Conservation (phyloP, 2,329 filamentous ascomycete genomes). For the Arthroderma uncinatum region DNA sequence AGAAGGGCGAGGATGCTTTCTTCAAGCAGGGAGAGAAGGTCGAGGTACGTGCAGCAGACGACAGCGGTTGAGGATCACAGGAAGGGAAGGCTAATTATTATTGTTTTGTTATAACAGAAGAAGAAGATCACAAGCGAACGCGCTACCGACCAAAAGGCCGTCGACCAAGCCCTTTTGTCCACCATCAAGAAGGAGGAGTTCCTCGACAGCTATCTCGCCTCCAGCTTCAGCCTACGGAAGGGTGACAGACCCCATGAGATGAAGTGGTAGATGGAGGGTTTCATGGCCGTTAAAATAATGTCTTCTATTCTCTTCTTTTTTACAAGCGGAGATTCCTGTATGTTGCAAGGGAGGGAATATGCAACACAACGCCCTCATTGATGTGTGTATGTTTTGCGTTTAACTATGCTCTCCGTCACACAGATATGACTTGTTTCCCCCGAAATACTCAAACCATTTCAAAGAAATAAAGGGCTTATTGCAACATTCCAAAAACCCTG, state of each 20-base stretch:
- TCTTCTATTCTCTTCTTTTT: slow-evolving; percentile 1
- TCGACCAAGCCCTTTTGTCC: slow-evolving; percentile 91
- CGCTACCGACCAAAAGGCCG: slow-evolving; percentile 92
- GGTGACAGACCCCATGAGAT: slow-evolving; percentile 99
- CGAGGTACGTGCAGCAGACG: slow-evolving; percentile 55
- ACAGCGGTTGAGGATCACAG: not conserved
- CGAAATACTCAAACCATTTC: slow-evolving; percentile 5
- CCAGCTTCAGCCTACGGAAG: slow-evolving; percentile 96
- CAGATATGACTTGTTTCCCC: not conserved
- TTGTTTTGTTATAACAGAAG: slow-evolving; percentile 53
- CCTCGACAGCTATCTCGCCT: slow-evolving; percentile 85
- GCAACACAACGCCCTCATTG: slow-evolving; percentile 8
- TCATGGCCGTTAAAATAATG: slow-evolving; percentile 7
- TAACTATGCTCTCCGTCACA: slow-evolving; percentile 13
- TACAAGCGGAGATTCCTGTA: slow-evolving; percentile 9
- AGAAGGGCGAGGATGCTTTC: slow-evolving; percentile 98
- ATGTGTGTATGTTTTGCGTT: slow-evolving; percentile 9
- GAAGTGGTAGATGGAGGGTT: slow-evolving; percentile 62
- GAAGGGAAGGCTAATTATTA: slow-evolving; percentile 27
- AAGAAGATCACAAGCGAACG: slow-evolving; percentile 88
- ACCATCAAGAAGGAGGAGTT: slow-evolving; percentile 97
- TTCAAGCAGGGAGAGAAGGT: slow-evolving; percentile 99
- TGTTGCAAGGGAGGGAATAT: slow-evolving; percentile 11
- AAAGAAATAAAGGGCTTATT: not conserved
- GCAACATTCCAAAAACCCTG: not conserved